These are phyloP conservation scores for Penicillium robsamsonii DNA, from an alignment of 495 filamentous ascomycete species.

Conservation along the genomic window DNA sequence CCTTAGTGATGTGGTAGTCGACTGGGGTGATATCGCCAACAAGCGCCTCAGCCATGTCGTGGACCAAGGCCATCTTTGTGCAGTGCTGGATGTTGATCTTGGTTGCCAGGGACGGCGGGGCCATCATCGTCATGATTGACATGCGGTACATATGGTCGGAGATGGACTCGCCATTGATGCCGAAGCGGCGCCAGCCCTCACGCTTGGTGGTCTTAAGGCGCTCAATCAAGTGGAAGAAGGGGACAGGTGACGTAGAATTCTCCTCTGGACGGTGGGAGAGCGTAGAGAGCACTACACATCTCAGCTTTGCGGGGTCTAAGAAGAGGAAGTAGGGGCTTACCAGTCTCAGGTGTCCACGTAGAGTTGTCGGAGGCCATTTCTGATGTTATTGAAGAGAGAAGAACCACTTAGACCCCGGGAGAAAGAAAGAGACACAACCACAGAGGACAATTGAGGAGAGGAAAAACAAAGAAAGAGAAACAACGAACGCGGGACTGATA, in stretches of 20 bases:
- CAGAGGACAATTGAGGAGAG: constrained; percentile 11
- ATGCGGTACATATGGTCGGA: constrained; percentile 99
- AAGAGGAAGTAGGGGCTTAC: constrained; percentile 7
- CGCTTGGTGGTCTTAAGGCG: constrained; percentile 92
- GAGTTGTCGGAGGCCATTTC: constrained; percentile 28
- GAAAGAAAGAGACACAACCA: constrained; percentile 4
- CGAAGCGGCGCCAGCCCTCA: constrained; percentile 91
- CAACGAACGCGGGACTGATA: constrained; percentile 10
- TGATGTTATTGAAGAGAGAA: constrained; percentile 12
- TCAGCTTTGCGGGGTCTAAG: constrained; percentile 4
- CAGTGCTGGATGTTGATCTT: constrained; percentile 76
- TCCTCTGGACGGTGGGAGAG: constrained; percentile 53
- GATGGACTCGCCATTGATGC: constrained; percentile 79
- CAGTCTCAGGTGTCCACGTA: constrained; percentile 24
- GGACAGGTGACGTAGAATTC: constrained; percentile 69
- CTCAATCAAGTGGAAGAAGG: constrained; percentile 91
- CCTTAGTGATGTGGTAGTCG: constrained; percentile 56
- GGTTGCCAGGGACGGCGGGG: constrained; percentile 69
- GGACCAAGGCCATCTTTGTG: constrained; percentile 88
- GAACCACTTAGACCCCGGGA: constrained; percentile 15
- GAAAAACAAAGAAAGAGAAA: constrained; percentile 12
- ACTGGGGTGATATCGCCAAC: constrained; percentile 96
- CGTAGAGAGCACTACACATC: constrained; percentile 41
- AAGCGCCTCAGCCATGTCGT: constrained; percentile 95
- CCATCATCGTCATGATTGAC: constrained; percentile 93